Evolutionary conservation across 805 yeast genomes (phyloP), one percentile per base, ranked within the genome.

Genomic region (Candida maesae): DNA sequence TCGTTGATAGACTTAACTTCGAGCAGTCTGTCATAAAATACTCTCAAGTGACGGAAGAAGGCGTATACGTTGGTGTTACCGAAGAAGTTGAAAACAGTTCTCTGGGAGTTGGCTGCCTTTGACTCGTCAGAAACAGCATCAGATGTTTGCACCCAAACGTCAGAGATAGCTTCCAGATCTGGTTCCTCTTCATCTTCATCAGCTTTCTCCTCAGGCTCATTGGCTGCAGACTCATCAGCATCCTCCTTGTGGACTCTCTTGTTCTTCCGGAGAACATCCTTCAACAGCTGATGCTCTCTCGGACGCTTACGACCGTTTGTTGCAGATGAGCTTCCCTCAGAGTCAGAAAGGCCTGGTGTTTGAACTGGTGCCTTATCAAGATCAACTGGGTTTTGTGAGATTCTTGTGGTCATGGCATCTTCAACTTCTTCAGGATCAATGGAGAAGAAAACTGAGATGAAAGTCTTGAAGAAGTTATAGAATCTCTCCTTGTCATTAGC

Each of bases 41-140:
- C 84, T 48, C 86, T 79, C 59, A 90, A 68, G 52, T 84, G 84
- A 52, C 99, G 85, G 76, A 89, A 78, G 54, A 93, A 89, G 25
- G 89, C 85, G 58, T 93, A 93, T 28, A 90, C 76, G 42, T 90
- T 81, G 5, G 96, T 82, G 63, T 91, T 90, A 46, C 86, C 87
- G 69, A 91, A 93, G 53, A 90, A 62, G 60, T 89, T 90, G 68
- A 67, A 88, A 35, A 71, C 75, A 23, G 67, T 68, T 53, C 90
- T 74, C 41, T 65, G 48, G 12, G 46, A 35, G 25, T 64, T 61
- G 18, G 50, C 36, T 15, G 66, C 60, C 19, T 56, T 52, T 13
- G 56, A 51, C 23, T 55, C 59, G 2, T 60, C 58, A 18, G 57
- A 20, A 7, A 47, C 51, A 13, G 51, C 32, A 11, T 44, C 45